phyloP scores from a whole-genome alignment of 352 stramenopile species.

The Globisporangium echinulatum region DNA sequence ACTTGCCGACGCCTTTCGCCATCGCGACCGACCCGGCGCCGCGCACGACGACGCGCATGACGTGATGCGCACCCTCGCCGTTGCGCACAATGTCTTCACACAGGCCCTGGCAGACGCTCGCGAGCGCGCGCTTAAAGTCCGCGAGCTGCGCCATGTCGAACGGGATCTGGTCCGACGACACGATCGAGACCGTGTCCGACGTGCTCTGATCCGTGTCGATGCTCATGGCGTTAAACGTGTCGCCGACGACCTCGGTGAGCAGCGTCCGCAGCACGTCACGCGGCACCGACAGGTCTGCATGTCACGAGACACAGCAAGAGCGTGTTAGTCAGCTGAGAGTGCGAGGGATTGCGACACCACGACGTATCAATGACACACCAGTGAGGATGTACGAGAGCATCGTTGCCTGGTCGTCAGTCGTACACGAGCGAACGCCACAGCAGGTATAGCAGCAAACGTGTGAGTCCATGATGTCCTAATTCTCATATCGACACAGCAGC shows the following conservation, averaged over 20 bases:
- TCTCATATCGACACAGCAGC: too few species aligned
- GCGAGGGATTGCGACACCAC: background rate
- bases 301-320: background rate
- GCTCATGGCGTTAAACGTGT: slow-evolving; percentile 92
- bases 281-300: slow-evolving; percentile 62
- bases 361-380: slow-evolving; percentile 22
- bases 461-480: slow-evolving; percentile 2
- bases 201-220: slow-evolving; percentile 98
- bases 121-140: slow-evolving; percentile 90
- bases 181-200: slow-evolving; percentile 94
- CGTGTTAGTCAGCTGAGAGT: background rate
- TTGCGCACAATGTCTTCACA: slow-evolving; percentile 98
- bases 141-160: slow-evolving; percentile 70
- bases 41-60: slow-evolving; percentile 92
- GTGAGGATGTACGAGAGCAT: slow-evolving; percentile 90
- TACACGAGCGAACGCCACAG: background rate
- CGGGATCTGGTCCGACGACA: slow-evolving; percentile 92
- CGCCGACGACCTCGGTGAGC: slow-evolving; percentile 72
- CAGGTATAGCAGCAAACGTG: background rate
- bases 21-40: slow-evolving; percentile 74
- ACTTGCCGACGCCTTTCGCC: slow-evolving; percentile 87
- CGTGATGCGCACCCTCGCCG: slow-evolving; percentile 96
- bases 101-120: slow-evolving; percentile 90
- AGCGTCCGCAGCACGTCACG: slow-evolving; percentile 74
- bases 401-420: slow-evolving; percentile 25